phyloP scores from a whole-genome alignment of 305 asterid genomes.

The Petunia hybrid region DNA sequence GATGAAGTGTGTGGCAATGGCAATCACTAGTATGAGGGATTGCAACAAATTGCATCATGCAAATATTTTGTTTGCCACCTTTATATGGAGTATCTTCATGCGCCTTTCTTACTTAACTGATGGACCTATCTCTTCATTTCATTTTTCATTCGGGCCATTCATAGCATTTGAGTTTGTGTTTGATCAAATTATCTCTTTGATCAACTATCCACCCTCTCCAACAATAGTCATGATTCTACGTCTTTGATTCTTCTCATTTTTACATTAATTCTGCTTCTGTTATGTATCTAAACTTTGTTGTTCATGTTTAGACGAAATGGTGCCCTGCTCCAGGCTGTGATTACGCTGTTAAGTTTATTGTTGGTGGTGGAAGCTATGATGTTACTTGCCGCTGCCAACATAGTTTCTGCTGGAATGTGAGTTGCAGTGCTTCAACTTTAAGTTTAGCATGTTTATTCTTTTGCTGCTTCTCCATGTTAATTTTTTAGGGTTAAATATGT shows the following conservation, averaged over 20 bases:
- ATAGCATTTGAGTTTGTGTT: no score
- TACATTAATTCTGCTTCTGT: constrained; percentile 14
- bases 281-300: constrained; percentile 32
- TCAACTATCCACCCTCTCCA: not conserved
- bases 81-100: no score
- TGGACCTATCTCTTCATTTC: no score
- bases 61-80: no score
- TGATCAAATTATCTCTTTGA: no score
- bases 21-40: no score
- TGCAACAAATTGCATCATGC: no score
- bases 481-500: no score
- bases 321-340: constrained; percentile 99
- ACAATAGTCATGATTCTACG: not conserved
- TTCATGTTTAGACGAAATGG: constrained; percentile 80
- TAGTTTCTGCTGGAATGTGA: constrained; percentile 95
- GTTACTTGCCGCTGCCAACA: constrained; percentile 80
- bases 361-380: constrained; percentile 90
- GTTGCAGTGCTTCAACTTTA: constrained; percentile 40
- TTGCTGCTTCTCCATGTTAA: not conserved
- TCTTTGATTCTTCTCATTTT: not conserved
- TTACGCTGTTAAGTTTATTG: constrained; percentile 77
- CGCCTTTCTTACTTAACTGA: no score
- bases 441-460: not conserved
- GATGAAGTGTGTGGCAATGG: no score
- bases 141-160: no score